These are phyloP conservation scores for Gastrolobium villosum DNA, from an alignment of 306 rosid genomes.

Conservation along the genomic window DNA sequence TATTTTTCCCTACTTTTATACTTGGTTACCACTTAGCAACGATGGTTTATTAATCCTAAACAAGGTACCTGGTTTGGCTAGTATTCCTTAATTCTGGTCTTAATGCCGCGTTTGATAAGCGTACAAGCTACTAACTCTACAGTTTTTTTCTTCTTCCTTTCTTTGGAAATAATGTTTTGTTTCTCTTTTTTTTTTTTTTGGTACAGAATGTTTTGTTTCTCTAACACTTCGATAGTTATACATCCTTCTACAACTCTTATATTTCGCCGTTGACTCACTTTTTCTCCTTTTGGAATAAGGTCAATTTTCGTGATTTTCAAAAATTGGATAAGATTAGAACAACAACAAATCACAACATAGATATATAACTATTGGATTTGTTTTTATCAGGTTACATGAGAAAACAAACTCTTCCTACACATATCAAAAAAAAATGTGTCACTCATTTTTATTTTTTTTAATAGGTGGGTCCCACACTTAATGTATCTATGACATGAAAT, in stretches of 20 bases:
- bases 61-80: neutral
- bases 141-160: neutral
- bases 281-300: neutral
- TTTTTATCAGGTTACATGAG: too few species aligned
- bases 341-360: neutral
- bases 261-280: neutral
- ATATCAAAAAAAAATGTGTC: too few species aligned
- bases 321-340: conserved; percentile 3
- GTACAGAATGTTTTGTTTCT: neutral
- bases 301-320: conserved; percentile 1
- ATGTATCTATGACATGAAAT: too few species aligned
- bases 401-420: too few species aligned
- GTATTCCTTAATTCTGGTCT: conserved; percentile 32
- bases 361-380: neutral
- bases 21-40: conserved; percentile 22
- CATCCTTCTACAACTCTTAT: conserved; percentile 18
- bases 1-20: neutral
- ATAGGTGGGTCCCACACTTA: too few species aligned
- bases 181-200: conserved; percentile 23
- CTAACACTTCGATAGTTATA: neutral
- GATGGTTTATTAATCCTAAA: neutral
- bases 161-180: neutral
- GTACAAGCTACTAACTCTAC: conserved; percentile 41
- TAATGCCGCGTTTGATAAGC: conserved; percentile 19
- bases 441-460: too few species aligned